These are phyloP conservation scores for Tillandsia fasciculata DNA, from an alignment of 176 grass and related monocot genomes.

Conservation along the genomic window DNA sequence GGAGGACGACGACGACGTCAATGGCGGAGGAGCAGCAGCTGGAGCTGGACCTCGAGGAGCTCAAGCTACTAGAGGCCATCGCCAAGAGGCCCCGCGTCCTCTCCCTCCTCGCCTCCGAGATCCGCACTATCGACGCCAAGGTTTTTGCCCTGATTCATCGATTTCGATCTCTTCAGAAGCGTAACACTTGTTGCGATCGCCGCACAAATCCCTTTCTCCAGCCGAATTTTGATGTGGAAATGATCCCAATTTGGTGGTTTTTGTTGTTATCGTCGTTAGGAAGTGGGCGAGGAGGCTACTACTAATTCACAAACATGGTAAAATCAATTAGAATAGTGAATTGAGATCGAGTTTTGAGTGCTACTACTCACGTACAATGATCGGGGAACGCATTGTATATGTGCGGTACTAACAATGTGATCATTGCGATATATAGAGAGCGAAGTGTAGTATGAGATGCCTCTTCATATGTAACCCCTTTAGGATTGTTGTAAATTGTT, in stretches of 20 bases:
- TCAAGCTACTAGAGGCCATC: constrained; percentile 52
- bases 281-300: too few species aligned
- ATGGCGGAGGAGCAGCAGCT: constrained; percentile 51
- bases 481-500: background rate
- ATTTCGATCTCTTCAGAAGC: background rate
- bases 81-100: constrained; percentile 60
- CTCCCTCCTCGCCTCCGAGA: constrained; percentile 57
- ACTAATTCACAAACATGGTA: too few species aligned
- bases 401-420: too few species aligned
- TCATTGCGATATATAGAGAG: too few species aligned
- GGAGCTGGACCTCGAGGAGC: constrained; percentile 62
- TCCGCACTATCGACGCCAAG: constrained; percentile 57
- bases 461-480: too few species aligned
- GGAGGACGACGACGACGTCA: background rate
- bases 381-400: too few species aligned
- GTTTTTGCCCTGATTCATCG: constrained; percentile 13
- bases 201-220: too few species aligned
- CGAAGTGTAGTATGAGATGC: too few species aligned
- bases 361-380: too few species aligned
- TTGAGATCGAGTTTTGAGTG: too few species aligned
- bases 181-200: background rate
- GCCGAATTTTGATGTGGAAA: too few species aligned
- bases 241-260: background rate
- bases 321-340: too few species aligned
- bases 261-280: background rate